These are phyloP conservation scores for Pterothamnion heteromorphum DNA, from an alignment of 31 red algal genomes.

Conservation along the genomic window DNA sequence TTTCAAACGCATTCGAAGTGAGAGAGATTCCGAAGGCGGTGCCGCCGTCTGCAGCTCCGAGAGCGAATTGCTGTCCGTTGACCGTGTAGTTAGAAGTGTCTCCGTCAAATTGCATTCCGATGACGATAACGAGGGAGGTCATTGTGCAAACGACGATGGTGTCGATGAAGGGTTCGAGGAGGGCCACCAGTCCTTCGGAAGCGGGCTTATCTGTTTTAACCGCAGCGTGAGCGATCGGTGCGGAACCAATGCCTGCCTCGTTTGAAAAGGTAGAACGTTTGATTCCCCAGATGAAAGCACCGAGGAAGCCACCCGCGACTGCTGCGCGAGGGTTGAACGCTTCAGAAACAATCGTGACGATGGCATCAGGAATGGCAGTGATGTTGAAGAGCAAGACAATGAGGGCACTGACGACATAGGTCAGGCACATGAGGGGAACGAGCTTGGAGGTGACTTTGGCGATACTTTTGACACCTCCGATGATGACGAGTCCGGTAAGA, in stretches of 20 bases:
- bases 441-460: not conserved
- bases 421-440: conserved; percentile 40
- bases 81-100: not conserved
- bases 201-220: conserved; percentile 20
- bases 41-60: not conserved
- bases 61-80: not conserved
- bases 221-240: conserved; percentile 38
- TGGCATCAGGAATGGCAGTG: not conserved
- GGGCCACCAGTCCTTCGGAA: conserved; percentile 20
- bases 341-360: not conserved
- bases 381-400: conserved; percentile 27
- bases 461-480: conserved; percentile 36
- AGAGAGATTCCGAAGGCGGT: not conserved
- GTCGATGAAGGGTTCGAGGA: conserved; percentile 45
- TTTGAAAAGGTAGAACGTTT: conserved; percentile 47
- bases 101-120: not conserved
- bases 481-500: conserved; percentile 36
- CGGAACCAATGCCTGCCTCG: conserved; percentile 37
- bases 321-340: conserved; percentile 17
- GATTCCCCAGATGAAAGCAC: conserved; percentile 9
- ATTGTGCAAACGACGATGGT: conserved; percentile 45
- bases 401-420: not conserved
- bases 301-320: conserved; percentile 13
- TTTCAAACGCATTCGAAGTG: conserved; percentile 3
- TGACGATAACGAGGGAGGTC: conserved; percentile 44